phyloP scores from a whole-genome alignment of 2,329 filamentous ascomycete species.

The Alternaria sp. region DNA sequence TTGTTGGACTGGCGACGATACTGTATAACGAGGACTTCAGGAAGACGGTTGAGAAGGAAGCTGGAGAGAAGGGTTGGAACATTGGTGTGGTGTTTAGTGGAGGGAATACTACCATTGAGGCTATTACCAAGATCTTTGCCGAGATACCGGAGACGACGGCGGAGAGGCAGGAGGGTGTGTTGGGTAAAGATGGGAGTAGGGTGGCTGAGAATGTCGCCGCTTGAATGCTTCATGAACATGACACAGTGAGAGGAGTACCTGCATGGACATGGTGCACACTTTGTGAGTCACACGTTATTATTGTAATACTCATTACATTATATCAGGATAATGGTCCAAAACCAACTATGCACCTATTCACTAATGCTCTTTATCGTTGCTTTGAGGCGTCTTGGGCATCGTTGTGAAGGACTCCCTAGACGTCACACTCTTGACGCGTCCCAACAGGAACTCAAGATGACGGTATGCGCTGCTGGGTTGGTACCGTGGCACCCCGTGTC shows the following conservation, averaged over 20 bases:
- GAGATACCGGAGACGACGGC: slow-evolving; percentile 36
- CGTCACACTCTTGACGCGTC: slow-evolving; percentile 67
- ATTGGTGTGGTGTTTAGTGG: slow-evolving; percentile 68
- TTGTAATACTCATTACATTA: background rate
- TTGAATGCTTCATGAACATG: slow-evolving; percentile 23
- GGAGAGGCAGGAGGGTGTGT: slow-evolving; percentile 53
- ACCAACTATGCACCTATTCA: slow-evolving; percentile 19
- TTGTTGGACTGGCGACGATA: slow-evolving; percentile 82
- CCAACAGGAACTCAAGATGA: slow-evolving; percentile 78
- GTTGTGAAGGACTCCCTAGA: slow-evolving; percentile 47
- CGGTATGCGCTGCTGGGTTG: slow-evolving; percentile 73
- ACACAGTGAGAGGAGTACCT: background rate
- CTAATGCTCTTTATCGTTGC: slow-evolving; percentile 14
- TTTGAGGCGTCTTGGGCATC: slow-evolving; percentile 18
- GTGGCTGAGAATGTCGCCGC: slow-evolving; percentile 59
- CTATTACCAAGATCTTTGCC: slow-evolving; percentile 64
- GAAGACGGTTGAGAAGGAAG: slow-evolving; percentile 71
- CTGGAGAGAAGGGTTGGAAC: slow-evolving; percentile 77
- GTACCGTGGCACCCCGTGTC: slow-evolving; percentile 75
- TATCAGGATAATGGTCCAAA: slow-evolving; percentile 6
- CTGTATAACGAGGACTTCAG: slow-evolving; percentile 85
- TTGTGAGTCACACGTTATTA: background rate
- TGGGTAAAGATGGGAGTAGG: slow-evolving; percentile 54
- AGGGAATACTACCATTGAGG: slow-evolving; percentile 71
- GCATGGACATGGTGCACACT: background rate